Evolutionary conservation across 176 grass and related monocot genomes (phyloP), one percentile per base, ranked within the genome.

Genomic region (Typha latifolia): DNA sequence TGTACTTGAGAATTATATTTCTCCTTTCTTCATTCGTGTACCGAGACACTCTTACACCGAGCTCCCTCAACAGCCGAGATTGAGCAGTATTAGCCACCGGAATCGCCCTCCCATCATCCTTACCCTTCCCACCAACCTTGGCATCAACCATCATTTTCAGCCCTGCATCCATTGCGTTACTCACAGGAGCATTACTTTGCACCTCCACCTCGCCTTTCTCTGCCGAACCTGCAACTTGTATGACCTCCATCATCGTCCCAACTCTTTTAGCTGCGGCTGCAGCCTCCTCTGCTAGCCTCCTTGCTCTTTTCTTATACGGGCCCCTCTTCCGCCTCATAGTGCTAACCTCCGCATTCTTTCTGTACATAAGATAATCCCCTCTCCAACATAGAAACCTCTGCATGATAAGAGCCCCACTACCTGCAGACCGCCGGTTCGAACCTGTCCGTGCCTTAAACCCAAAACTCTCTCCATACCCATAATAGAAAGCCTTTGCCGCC

Each of bases 311-410:
- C 34, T 68, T 88, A 68, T 49, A 64, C 4, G 55, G 37, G 0
- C 67, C 83, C 75, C 78, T 76, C 61, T 78, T 84, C 68, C 19
- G 71, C 62, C 75, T 82, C 8, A 66, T 67, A 0, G 53, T 26
- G 0, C 62, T 69, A 12, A 65, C 76, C 4, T 78, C 84, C 67
- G 70, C 19, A 23, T 61, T 84, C 23, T 31, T 66, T 16, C 64
- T 74, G 49, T 55, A 66, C 15, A 72, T 80, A 0, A 32, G 3
- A 68, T 56, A 80, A 34, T 80, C 80, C 34, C 90, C 86, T 63
- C 71, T 82, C n/a, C 77, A 80, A 69, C 90, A 95, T 15, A 90
- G 69, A 74, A 95, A 95, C 69, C 86, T 74, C 73, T 95, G 90
- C 90, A 95, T 84, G 78, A 84, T 80, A 49, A 82, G 88, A 16